Base-by-base conservation (phyloP, 192 early-diverging fungal genomes). In the Coemansia pectinata region DNA sequence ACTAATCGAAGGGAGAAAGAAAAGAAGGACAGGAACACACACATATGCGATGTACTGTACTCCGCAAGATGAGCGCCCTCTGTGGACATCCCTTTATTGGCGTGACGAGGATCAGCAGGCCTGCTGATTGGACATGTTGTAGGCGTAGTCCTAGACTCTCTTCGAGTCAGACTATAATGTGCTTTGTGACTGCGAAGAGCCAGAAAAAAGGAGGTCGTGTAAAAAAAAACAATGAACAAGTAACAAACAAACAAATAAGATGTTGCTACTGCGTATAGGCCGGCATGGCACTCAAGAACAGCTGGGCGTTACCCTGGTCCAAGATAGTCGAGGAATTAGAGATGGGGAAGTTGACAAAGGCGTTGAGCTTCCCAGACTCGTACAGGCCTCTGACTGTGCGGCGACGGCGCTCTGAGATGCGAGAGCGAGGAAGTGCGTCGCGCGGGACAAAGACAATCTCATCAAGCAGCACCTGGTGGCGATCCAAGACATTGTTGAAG, bases 391-490 rank as follows among this genome's bases (percentile, higher is more conserved):
- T 57, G 38, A 77, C 74, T 4, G 73, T 81, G 39, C 74, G 42
- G 41, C 79, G 73, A 8, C 72, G 71, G 57, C 74, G 73, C 71
- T 92, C 91, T 8, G 89, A 86, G 50, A 81, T 81, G 42, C 91
- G 84, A 19, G 89, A 87, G 67, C 86, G 87, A 45, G 89, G 86
- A 64, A 94, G 66, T 1, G 77, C 72, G 40, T 78, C 85, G 44
- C 75, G 73, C 10, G 79, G 76, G 10, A 92, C 79, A 65, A 93
- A 76, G 5, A 89, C 86, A 42, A 94, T 84, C 39, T 88, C 87
- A 68, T 92, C 92, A 2, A 91, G 79, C 65, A 92, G 77, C 52
- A 93, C 87, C 58, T 83, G 81, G 72, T 93, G 92, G 33, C 87
- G 82, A 48, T 93, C 90, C 23, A 94, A 71, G 17, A 93, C 85